Base-by-base conservation (phyloP, 2,329 filamentous ascomycete species). In the Triangularia setosa region DNA sequence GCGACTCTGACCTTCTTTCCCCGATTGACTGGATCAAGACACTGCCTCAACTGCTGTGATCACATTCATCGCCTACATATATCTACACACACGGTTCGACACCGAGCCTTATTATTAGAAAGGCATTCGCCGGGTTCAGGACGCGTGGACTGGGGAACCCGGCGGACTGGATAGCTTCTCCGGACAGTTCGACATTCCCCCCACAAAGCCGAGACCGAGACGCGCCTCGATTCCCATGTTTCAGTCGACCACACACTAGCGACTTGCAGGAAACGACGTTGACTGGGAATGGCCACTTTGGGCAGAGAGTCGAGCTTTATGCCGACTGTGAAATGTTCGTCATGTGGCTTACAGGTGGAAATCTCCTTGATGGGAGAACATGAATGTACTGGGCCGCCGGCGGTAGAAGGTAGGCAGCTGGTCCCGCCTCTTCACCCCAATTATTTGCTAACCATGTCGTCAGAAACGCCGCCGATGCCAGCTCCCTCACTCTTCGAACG, bases 331-430 rank as follows among this genome's bases (percentile, higher is more conserved):
- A 96, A 94, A 82, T 96, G 92, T 78, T 96, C 92, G 61, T 87
- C 84, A 79, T 96, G 92, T 75, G 86, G 87, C 48, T 77, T 80
- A 48, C 86, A 93, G 72, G 91, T 97, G 65, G 89, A 93, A 73
- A 95, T 97, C 70, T 89, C 90, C 48, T 81, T 88, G 75, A 90
- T 97, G 89, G 92, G 91, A 67, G 92, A 96, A 67, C 93, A 97
- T 79, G 75, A 91, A 66, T 97, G 93, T 76, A 76, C 76, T 55
- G 79, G 66, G 18, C 61, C 68, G 76, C 64, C 73, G 78, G 65
- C 80, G 77, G 78, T 79, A 72, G 83, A 84, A 72, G 75, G 84
- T 81, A 76, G 69, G 72, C 9, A 33, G 28, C 21, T 12, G 24
- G 11, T 33, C n/a, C 23, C 2, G 44, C 8, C 21, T 58, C 28